Evolutionary conservation across 2,329 filamentous ascomycete genomes (phyloP).

Genomic region (Aspergillus pseudoterreus): DNA sequence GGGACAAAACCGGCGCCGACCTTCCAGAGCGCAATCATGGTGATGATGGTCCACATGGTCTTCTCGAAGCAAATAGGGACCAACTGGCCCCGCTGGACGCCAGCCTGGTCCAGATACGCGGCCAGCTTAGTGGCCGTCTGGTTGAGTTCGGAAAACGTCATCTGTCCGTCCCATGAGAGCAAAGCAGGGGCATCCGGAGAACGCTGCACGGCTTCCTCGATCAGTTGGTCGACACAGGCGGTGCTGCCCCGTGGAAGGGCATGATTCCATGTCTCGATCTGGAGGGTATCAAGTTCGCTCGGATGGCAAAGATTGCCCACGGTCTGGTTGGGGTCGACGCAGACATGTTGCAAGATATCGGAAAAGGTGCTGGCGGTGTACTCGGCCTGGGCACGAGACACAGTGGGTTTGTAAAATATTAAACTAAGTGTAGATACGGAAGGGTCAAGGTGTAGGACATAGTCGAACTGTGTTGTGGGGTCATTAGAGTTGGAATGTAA

Average conservation of each 20-base stretch:
- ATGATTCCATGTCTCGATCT: slow-evolving; percentile 12
- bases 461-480: slow-evolving; percentile 7
- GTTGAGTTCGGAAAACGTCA: slow-evolving; percentile 10
- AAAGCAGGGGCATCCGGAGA: slow-evolving; percentile 5
- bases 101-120: slow-evolving; percentile 3
- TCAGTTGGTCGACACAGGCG: slow-evolving; percentile 8
- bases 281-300: slow-evolving; percentile 11
- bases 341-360: slow-evolving; percentile 10
- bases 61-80: slow-evolving; percentile 11
- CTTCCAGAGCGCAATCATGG: slow-evolving; percentile 10
- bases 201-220: slow-evolving; percentile 4
- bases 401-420: slow-evolving; percentile 11
- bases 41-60: slow-evolving; percentile 10
- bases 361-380: slow-evolving; percentile 12
- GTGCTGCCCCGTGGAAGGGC: slow-evolving; percentile 6
- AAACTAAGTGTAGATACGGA: slow-evolving; percentile 8
- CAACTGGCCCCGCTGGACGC: slow-evolving; percentile 4
- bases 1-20: slow-evolving; percentile 3
- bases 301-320: slow-evolving; percentile 9
- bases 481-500: background rate
- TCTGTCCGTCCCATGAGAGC: slow-evolving; percentile 8
- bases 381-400: slow-evolving; percentile 10
- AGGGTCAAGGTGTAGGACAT: slow-evolving; percentile 10
- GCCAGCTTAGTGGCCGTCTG: slow-evolving; percentile 6
- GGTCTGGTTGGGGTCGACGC: slow-evolving; percentile 7